Evolutionary conservation across 2,329 filamentous ascomycete species (phyloP), one percentile per base, ranked within the genome.

Genomic region (Colletotrichum liaoningense): DNA sequence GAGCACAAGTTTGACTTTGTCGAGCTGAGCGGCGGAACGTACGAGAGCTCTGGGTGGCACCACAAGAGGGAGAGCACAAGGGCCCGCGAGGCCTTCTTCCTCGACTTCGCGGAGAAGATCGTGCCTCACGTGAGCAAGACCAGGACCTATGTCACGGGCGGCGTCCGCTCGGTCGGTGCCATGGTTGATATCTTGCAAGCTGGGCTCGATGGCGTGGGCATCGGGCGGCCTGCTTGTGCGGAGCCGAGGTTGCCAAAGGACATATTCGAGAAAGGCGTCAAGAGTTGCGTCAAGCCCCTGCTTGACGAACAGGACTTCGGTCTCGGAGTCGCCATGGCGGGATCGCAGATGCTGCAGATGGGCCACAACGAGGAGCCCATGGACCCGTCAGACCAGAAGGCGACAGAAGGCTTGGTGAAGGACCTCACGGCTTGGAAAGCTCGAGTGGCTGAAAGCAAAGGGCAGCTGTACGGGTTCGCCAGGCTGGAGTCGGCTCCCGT

Each of bases 21-120:
- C 9, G 89, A 92, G 80, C 82, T 92, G 0, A 87, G 84, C 0
- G 89, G 90, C 11, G 90, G 90, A 12, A 92, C 89, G 0, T 91
- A 90, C 76, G 87, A 92, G 79, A 80, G 83, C 22, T 77, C 88
- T 1, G 87, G 84, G 0, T 89, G 90, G 74, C 76, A 77, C 1
- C 86, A 89, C 77, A 83, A 86, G 79, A 82, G 84, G 54, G 88
- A 91, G 46, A 86, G 83, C 19, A 90, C 88, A 7, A 84, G 83
- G 78, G 86, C 88, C 80, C 82, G 88, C 3, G 89, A 90, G 76
- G 85, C 87, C 2, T 91, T 90, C 84, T 91, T 91, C 84, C 78
- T 91, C 57, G 88, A 90, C 3, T 91, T 90, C 72, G 89, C 89
- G 0, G 86, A 91, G 69, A 77, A 80, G 73, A 86, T 92, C 78